Conservation (phyloP, 805 yeast genomes). For the Scheffersomyces amazonensis region DNA sequence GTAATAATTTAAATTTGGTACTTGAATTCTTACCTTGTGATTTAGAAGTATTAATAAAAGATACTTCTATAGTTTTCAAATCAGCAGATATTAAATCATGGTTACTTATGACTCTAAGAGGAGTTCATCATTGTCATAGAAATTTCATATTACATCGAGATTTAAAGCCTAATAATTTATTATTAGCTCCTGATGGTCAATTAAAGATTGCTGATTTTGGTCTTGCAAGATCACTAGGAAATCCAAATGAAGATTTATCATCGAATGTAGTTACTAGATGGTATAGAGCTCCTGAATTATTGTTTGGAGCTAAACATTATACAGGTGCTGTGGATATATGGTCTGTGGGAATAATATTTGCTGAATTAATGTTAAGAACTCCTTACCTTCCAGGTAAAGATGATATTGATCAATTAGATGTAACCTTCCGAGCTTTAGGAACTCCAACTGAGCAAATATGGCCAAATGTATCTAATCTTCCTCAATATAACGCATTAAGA, state of each 20-base stretch:
- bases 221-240: constrained; percentile 79
- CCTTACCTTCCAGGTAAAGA: constrained; percentile 94
- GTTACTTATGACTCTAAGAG: constrained; percentile 92
- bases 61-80: constrained; percentile 68
- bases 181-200: constrained; percentile 83
- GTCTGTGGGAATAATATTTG: constrained; percentile 67
- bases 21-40: constrained; percentile 87
- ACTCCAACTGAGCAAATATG: constrained; percentile 91
- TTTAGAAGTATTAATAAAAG: constrained; percentile 84
- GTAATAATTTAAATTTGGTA: constrained; percentile 73
- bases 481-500: constrained; percentile 68
- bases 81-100: constrained; percentile 90
- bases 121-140: constrained; percentile 93
- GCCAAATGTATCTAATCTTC: constrained; percentile 84
- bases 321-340: constrained; percentile 45
- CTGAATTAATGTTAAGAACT: constrained; percentile 90
- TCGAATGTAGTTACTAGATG: constrained; percentile 96
- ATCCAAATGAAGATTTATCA: constrained; percentile 70
- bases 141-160: constrained; percentile 89
- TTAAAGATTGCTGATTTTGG: constrained; percentile 98
- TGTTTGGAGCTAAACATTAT: constrained; percentile 44
- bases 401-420: constrained; percentile 84
- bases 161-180: constrained; percentile 86
- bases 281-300: constrained; percentile 80
- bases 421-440: constrained; percentile 94